These are phyloP conservation scores for Metschnikowia hibisci DNA, from an alignment of 805 yeast genomes.

Conservation along the genomic window DNA sequence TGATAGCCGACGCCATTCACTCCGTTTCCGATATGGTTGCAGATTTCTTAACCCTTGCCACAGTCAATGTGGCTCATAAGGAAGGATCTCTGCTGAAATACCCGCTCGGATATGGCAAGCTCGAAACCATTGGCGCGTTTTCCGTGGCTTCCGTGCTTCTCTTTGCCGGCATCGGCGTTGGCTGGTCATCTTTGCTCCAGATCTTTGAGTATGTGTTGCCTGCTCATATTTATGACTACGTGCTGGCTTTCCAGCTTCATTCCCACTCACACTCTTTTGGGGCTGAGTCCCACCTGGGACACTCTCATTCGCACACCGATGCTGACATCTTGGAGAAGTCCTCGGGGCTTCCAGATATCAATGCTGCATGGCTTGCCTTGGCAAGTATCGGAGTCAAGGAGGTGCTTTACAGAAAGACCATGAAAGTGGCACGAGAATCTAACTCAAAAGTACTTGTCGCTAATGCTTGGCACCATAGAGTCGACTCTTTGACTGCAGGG, in stretches of 20 bases:
- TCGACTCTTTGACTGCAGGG: conserved; percentile 85
- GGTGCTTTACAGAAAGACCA: conserved; percentile 79
- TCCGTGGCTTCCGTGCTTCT: conserved; percentile 81
- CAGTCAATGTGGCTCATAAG: conserved; percentile 72
- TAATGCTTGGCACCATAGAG: conserved; percentile 98
- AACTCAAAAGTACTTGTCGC: conserved; percentile 90
- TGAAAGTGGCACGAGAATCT: conserved; percentile 68
- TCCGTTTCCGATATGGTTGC: conserved; percentile 87
- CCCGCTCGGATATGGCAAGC: conserved; percentile 89
- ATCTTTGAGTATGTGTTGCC: conserved; percentile 68
- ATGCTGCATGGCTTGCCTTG: conserved; percentile 95
- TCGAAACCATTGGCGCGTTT: conserved; percentile 88
- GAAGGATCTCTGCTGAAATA: conserved; percentile 53
- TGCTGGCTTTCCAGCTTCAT: conserved; percentile 47
- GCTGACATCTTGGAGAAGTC: conserved; percentile 1
- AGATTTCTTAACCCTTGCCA: conserved; percentile 82
- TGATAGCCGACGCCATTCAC: conserved; percentile 92
- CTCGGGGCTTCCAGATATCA: conserved; percentile 48
- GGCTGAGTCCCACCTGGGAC: conserved; percentile 12
- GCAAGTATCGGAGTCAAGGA: conserved; percentile 87
- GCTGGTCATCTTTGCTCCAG: conserved; percentile 74
- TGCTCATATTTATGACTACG: conserved; percentile 50
- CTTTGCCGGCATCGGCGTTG: conserved; percentile 87
- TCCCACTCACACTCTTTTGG: conserved; percentile 47
- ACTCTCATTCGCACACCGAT: conserved; percentile 12